Evolutionary conservation across 768 basidiomycete genomes (phyloP).

Genomic region (Tulasnella sp.): DNA sequence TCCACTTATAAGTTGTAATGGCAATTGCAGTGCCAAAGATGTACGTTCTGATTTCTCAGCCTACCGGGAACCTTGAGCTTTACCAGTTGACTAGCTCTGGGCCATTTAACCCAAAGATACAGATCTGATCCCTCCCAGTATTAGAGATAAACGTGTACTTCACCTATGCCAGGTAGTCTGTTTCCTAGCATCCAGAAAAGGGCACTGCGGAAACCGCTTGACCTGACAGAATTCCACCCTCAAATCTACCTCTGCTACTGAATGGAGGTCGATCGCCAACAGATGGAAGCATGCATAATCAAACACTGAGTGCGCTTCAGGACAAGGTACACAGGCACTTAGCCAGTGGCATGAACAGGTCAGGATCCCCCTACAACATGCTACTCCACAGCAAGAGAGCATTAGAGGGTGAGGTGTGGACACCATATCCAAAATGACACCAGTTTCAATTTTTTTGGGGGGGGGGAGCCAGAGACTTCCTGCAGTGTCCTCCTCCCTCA

Average conservation of each 20-base stretch:
- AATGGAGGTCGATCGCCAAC: background rate
- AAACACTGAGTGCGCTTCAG: background rate
- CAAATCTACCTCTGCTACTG: background rate
- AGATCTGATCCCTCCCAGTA: background rate
- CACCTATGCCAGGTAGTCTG: background rate
- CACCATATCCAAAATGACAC: background rate
- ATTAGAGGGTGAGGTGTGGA: background rate
- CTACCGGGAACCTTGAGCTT: too few relatives aligned
- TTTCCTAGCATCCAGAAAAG: background rate
- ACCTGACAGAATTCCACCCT: background rate
- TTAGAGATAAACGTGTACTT: background rate
- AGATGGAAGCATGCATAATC: background rate
- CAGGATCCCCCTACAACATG: background rate
- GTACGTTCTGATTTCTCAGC: too few relatives aligned
- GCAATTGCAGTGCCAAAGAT: too few relatives aligned
- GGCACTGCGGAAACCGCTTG: too few relatives aligned
- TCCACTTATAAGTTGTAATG: too few relatives aligned
- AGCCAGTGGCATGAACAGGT: too few relatives aligned
- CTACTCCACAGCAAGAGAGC: background rate
- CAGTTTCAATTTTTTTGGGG: background rate
- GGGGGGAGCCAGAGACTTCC: too few relatives aligned
- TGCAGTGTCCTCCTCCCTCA: background rate
- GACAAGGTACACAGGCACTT: background rate
- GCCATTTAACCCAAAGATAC: conserved; percentile 1
- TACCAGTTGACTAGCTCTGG: background rate